Evolutionary conservation across 2,329 filamentous ascomycete species (phyloP).

Genomic region (Fusarium illudens): DNA sequence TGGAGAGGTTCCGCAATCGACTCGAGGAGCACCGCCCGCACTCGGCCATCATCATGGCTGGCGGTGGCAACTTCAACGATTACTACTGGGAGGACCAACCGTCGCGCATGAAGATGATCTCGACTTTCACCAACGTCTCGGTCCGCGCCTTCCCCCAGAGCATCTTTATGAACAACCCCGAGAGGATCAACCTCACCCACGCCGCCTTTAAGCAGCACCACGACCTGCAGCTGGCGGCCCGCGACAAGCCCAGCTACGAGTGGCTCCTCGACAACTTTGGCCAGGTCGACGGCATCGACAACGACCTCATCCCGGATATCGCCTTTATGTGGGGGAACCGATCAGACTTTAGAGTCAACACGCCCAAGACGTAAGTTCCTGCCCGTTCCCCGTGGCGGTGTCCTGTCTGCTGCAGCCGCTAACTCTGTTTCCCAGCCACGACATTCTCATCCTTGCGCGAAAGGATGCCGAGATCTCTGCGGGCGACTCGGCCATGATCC

Average conservation of each 20-base stretch:
- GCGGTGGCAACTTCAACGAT: conserved; percentile 42
- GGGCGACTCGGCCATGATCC: conserved; percentile 30
- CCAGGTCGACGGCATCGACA: conserved; percentile 30
- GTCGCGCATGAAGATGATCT: conserved; percentile 43
- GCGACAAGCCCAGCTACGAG: conserved; percentile 41
- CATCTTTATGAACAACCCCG: conserved; percentile 36
- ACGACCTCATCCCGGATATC: conserved; percentile 40
- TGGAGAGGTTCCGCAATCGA: conserved; percentile 30
- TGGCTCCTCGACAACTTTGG: conserved; percentile 39
- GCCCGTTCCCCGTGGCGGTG: not conserved
- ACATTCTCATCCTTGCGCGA: conserved; percentile 40
- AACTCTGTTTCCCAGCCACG: conserved; percentile 28
- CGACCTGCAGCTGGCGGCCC: conserved; percentile 39
- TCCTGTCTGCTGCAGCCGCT: not conserved
- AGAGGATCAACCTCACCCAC: conserved; percentile 33
- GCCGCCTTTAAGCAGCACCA: conserved; percentile 34
- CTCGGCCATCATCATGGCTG: conserved; percentile 42
- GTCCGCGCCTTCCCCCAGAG: conserved; percentile 41
- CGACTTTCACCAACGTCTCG: conserved; percentile 33
- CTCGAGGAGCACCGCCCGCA: conserved; percentile 41
- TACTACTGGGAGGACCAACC: conserved; percentile 44
- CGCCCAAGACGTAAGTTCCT: conserved; percentile 39
- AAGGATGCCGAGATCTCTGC: conserved; percentile 39
- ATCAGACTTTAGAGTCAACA: conserved; percentile 39
- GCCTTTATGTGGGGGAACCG: conserved; percentile 43